phyloP scores from a whole-genome alignment of 495 filamentous ascomycete species.

The Niebla homalea region DNA sequence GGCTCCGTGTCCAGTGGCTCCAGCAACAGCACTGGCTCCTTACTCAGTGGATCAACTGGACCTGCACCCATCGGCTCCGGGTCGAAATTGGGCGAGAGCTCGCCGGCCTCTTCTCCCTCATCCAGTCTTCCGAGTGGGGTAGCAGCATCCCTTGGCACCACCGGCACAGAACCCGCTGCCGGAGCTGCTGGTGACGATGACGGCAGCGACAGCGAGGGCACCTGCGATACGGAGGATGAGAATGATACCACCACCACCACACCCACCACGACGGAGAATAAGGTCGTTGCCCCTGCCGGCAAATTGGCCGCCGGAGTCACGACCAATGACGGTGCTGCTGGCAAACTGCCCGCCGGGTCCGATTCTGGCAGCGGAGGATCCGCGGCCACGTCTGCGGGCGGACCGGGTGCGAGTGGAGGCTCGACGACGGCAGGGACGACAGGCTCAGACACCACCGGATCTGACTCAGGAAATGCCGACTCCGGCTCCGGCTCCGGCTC shows the following conservation, averaged over 20 bases:
- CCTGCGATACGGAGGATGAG: background rate
- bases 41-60: background rate
- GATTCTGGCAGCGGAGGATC: background rate
- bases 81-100: background rate
- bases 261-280: background rate
- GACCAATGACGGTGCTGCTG: no score
- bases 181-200: background rate
- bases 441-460: background rate
- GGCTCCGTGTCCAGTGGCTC: background rate
- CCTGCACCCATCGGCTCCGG: background rate
- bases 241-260: background rate
- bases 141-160: background rate
- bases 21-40: background rate
- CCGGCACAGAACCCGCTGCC: background rate
- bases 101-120: background rate
- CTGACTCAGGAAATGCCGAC: background rate
- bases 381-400: background rate
- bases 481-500: background rate
- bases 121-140: background rate
- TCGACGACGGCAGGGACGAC: background rate
- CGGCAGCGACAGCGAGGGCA: background rate
- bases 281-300: background rate
- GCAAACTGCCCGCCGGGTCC: background rate
- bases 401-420: background rate
- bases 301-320: background rate